Evolutionary conservation across 1,284 basidiomycete genomes (phyloP).

Genomic region (Pyrrhoderma noxium): DNA sequence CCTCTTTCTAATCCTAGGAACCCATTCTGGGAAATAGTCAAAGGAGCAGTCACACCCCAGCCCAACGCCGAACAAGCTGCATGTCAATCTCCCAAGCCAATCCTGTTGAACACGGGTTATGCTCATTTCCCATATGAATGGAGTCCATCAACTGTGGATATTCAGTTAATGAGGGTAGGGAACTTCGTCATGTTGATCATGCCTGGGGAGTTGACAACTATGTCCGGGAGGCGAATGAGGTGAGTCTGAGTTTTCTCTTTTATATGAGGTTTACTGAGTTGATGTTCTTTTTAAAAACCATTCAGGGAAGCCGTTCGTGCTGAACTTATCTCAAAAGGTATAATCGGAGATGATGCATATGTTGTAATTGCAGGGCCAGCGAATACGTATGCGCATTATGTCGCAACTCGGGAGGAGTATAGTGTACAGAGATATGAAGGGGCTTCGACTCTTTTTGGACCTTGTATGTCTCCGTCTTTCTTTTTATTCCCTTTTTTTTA

Average conservation of each 20-base stretch:
- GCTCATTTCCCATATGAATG: constrained; percentile 67
- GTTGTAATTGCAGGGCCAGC: constrained; percentile 75
- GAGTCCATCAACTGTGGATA: constrained; percentile 69
- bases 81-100: constrained; percentile 78
- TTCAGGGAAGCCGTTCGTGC: constrained; percentile 54
- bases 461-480: constrained; percentile 41
- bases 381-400: constrained; percentile 74
- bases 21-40: constrained; percentile 77
- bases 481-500: background rate
- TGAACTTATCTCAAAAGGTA: constrained; percentile 51
- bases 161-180: constrained; percentile 76
- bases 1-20: constrained; percentile 39
- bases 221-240: constrained; percentile 43
- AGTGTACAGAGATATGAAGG: constrained; percentile 75
- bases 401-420: constrained; percentile 72
- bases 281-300: background rate
- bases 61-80: constrained; percentile 55
- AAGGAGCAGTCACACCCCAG: constrained; percentile 58
- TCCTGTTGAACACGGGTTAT: constrained; percentile 66
- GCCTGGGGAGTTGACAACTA: constrained; percentile 61
- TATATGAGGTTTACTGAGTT: too few relatives aligned
- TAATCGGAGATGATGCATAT: constrained; percentile 60
- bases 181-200: constrained; percentile 73
- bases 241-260: constrained; percentile 17
- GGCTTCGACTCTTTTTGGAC: constrained; percentile 74